A percentile compares a stretch with the other conserved stretches of the same genome.
These are phyloP conservation scores for Coelastrella sp. DNA, from an alignment of 139 green algal genomes.

Conservation along the genomic window DNA sequence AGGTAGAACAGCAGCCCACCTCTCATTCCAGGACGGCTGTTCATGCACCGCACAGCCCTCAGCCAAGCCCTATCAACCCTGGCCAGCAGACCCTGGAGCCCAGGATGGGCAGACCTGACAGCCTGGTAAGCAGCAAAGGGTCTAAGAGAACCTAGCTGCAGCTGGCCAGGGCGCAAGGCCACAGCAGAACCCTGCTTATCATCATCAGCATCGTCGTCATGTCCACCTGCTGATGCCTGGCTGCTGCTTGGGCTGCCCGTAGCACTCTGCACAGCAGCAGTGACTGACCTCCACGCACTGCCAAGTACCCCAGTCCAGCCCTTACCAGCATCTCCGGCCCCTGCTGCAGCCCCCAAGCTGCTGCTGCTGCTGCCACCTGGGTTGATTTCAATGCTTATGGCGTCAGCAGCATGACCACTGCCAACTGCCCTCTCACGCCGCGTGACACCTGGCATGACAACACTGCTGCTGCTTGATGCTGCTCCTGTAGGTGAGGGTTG, in stretches of 20 bases:
- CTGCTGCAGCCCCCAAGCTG: background rate
- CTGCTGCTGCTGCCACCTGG: background rate
- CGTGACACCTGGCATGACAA: background rate
- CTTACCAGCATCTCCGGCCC: background rate
- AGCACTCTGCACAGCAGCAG: background rate
- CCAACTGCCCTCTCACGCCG: conserved; percentile 4
- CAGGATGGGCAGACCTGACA: background rate
- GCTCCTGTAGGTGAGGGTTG: background rate
- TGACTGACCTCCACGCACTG: background rate
- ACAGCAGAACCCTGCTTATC: conserved; percentile 20
- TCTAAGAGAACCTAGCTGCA: conserved; percentile 15
- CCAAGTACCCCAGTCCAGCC: background rate
- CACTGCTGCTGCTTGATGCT: background rate
- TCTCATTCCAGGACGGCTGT: background rate
- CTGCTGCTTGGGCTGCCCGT: background rate
- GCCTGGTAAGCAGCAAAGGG: conserved; percentile 17
- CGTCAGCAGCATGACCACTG: background rate
- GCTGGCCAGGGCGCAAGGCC: background rate
- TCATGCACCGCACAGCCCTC: background rate
- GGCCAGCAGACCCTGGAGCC: background rate
- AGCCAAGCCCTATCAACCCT: conserved; percentile 19
- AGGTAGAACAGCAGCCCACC: conserved; percentile 17
- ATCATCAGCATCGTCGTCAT: background rate
- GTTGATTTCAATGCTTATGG: background rate
- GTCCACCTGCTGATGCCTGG: background rate